phyloP scores from a whole-genome alignment of 257 asterid genomes.

The Salvia hispanica region DNA sequence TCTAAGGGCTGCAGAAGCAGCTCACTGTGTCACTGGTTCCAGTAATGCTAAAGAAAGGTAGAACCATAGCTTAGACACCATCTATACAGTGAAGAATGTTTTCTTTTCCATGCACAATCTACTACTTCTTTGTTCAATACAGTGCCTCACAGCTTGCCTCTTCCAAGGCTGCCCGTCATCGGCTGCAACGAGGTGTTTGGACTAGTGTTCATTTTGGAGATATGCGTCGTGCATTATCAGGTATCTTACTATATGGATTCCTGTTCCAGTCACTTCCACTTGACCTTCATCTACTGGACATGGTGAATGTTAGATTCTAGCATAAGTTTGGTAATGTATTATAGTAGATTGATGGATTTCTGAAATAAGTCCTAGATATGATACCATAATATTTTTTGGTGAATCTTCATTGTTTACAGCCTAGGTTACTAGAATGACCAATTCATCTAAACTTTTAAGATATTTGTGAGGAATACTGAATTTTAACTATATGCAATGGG shows the following conservation, averaged over 20 bases:
- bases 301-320: slow-evolving; percentile 9
- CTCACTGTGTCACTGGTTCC: slow-evolving; percentile 55
- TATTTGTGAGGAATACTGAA: background rate
- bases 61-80: background rate
- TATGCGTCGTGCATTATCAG: slow-evolving; percentile 84
- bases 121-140: slow-evolving; percentile 29
- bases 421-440: background rate
- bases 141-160: slow-evolving; percentile 75
- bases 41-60: slow-evolving; percentile 55
- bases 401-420: slow-evolving; percentile 9
- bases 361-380: slow-evolving; percentile 8
- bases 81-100: slow-evolving; percentile 2
- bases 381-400: slow-evolving; percentile 4
- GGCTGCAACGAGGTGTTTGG: slow-evolving; percentile 91
- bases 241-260: slow-evolving; percentile 37
- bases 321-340: background rate
- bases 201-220: slow-evolving; percentile 84
- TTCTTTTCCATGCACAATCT: background rate
- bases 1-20: slow-evolving; percentile 84
- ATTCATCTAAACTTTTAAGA: background rate
- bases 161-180: slow-evolving; percentile 84
- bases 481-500: background rate
- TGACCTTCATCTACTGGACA: slow-evolving; percentile 11
- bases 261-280: slow-evolving; percentile 5
- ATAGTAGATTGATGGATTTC: background rate